Base-by-base conservation (phyloP, 306 rosid species). In the Sindora glabra region DNA sequence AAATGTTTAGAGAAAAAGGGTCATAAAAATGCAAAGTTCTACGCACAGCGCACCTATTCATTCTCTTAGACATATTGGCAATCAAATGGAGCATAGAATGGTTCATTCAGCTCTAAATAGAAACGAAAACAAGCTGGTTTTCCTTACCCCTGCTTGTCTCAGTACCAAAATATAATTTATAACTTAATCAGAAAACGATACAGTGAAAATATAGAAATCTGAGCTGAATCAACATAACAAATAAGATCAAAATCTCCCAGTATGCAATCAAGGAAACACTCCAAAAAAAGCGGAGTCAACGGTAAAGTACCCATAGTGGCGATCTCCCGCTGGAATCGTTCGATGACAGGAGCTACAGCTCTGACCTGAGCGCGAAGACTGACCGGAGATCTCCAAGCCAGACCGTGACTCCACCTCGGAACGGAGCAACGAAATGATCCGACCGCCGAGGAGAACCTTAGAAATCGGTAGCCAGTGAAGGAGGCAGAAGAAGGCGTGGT, bases 321-420 rank as follows among this genome's bases (percentile, higher is more conserved):
- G 75, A 86, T 74, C 69, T 72, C 84, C 62, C 97, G 89, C 33
- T 86, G 88, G 30, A 84, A 75, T 7, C 67, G 95, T 64, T 83
- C 88, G 42, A 90, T 72, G 32, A 79, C 74, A 2, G 97, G 97
- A 73, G 95, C 78, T 4, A 65, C 56, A 17, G 94, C 80, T 69
- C 94, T 84, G 95, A 90, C 84, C 94, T 90, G 95, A 44, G 89
- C 73, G 42, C 94, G 89, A 29, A 84, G 81, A 49, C 80, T 65
- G 72, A 60, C 42, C 0, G 90, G 81, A 27, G 89, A 77, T 50
- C 85, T 70, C 95, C 95, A 86, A n/a, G 40, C 76, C 48, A 81
- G 71, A 49, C 86, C 78, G 75, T 84, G 95, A 61, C 95, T 86
- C 94, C 89, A 90, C 5, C 88, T 83, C 4, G 84, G 42, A 11